Conservation (phyloP, 345 rosid genomes). For the Populus nigra region DNA sequence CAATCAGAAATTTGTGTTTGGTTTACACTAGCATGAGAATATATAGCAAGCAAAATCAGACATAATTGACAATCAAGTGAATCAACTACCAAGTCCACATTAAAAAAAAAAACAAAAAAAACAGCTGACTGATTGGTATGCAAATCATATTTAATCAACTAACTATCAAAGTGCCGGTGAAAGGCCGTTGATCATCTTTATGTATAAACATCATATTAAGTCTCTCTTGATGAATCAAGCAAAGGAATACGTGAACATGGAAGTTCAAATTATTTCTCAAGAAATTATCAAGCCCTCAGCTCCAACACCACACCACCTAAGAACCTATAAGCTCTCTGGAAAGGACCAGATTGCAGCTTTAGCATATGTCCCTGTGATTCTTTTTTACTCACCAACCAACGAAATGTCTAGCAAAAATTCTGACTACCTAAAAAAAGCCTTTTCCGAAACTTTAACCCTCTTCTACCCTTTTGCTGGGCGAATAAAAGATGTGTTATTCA, state of each 20-base stretch:
- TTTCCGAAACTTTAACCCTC: not conserved
- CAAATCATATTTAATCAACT: too few species aligned
- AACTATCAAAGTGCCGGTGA: too few species aligned
- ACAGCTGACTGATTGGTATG: too few species aligned
- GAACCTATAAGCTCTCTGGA: slow-evolving; percentile 7
- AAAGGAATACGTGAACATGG: not conserved
- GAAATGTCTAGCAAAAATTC: not conserved
- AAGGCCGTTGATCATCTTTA: too few species aligned
- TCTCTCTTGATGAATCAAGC: too few species aligned
- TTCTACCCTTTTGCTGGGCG: slow-evolving; percentile 18
- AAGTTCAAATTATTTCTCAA: slow-evolving; percentile 2
- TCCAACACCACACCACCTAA: slow-evolving; percentile 11
- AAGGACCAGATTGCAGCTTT: slow-evolving; percentile 6
- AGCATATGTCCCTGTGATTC: slow-evolving; percentile 6
- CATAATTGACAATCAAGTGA: too few species aligned
- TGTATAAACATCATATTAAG: too few species aligned
- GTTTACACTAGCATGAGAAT: too few species aligned
- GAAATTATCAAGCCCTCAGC: slow-evolving; percentile 13
- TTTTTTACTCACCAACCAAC: not conserved
- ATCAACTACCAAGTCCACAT: too few species aligned
- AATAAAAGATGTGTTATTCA: not conserved
- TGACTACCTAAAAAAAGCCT: slow-evolving; percentile 1
- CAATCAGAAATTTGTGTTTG: too few species aligned
- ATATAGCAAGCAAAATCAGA: too few species aligned
- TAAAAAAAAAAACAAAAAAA: too few species aligned